A percentile compares a stretch with the other conserved stretches of the same genome.
phyloP scores from a whole-genome alignment of 352 stramenopile species.

The Globisporangium nagaii region DNA sequence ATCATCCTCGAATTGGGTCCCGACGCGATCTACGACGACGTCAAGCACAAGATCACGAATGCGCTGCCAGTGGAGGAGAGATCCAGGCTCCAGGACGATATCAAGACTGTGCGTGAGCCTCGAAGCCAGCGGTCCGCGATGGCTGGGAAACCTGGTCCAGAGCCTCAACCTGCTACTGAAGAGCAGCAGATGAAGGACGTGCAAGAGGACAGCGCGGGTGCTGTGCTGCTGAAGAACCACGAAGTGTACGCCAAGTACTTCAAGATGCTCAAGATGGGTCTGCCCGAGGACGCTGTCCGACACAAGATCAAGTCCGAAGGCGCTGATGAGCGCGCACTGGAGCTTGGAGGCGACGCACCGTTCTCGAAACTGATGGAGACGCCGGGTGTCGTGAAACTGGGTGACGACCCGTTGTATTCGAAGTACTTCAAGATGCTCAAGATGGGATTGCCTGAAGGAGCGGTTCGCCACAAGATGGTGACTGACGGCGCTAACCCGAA shows the following conservation, averaged over 20 bases:
- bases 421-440: conserved; percentile 95
- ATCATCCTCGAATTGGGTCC: conserved; percentile 56
- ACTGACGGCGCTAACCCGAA: conserved; percentile 38
- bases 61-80: conserved; percentile 6
- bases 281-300: conserved; percentile 74
- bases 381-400: conserved; percentile 20
- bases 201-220: not conserved
- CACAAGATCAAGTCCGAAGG: conserved; percentile 78
- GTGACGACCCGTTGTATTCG: conserved; percentile 54
- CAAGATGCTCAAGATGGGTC: conserved; percentile 90
- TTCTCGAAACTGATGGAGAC: conserved; percentile 30
- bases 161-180: not conserved
- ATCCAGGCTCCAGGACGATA: conserved; percentile 56
- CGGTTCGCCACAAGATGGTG: conserved; percentile 82
- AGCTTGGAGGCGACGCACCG: conserved; percentile 40
- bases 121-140: conserved; percentile 3
- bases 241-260: conserved; percentile 81
- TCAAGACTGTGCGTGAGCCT: conserved; percentile 40
- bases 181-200: not conserved
- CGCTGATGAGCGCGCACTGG: conserved; percentile 45
- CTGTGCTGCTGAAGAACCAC: conserved; percentile 43
- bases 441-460: conserved; percentile 81
- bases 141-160: not conserved
- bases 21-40: conserved; percentile 54
- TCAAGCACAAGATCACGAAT: conserved; percentile 43